Percentiles rank a stretch among this genome's conserved stretches.
phyloP scores from a whole-genome alignment of 1,284 basidiomycete genomes.

The Ceratobasidium theobromae region DNA sequence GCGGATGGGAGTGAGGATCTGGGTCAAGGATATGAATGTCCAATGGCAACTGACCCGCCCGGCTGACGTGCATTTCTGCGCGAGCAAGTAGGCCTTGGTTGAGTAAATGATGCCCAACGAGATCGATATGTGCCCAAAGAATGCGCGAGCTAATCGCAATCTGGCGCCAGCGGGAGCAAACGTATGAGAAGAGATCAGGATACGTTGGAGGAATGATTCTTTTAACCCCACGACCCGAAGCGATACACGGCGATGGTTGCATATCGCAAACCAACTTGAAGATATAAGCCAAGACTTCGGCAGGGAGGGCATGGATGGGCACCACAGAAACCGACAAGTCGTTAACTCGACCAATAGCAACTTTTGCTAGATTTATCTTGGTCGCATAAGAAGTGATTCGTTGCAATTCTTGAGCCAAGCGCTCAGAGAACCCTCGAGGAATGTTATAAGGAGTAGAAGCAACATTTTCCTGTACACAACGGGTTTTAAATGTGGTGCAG shows the following conservation, averaged over 20 bases:
- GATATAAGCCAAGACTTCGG: slow-evolving; percentile 8
- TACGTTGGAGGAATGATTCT: neutral
- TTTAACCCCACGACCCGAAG: neutral
- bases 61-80: neutral
- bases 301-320: neutral
- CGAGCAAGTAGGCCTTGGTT: neutral
- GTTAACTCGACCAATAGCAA: neutral
- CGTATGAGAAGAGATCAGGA: neutral
- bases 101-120: neutral
- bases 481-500: neutral
- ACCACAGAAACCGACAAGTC: neutral
- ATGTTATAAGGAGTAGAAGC: neutral
- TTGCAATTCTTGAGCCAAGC: neutral
- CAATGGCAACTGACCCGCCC: neutral
- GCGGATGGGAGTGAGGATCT: neutral
- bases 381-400: neutral
- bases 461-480: neutral
- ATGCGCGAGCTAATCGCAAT: neutral
- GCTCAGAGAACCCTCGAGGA: neutral
- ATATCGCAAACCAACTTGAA: neutral
- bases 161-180: neutral
- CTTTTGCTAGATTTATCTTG: neutral
- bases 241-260: neutral
- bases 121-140: neutral
- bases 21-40: neutral